phyloP scores from a whole-genome alignment of 495 filamentous ascomycete genomes.

The Penicillium angulare region DNA sequence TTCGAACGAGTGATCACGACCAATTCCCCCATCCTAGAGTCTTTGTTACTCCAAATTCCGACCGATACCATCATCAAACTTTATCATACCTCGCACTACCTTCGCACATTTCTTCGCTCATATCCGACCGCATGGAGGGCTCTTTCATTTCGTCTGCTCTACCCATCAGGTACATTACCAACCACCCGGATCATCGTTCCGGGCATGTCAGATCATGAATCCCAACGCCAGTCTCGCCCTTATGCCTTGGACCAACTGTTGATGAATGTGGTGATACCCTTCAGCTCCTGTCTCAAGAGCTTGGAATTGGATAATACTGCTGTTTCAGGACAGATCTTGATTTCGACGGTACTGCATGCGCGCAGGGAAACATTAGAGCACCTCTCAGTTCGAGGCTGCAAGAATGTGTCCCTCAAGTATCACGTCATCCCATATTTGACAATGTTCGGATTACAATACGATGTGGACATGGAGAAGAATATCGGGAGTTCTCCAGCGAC shows the following conservation, averaged over 20 bases:
- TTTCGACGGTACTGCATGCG: slow-evolving; percentile 51
- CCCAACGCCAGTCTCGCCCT: slow-evolving; percentile 50
- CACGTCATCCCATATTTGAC: slow-evolving; percentile 60
- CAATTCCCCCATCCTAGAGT: slow-evolving; percentile 56
- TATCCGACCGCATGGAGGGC: slow-evolving; percentile 63
- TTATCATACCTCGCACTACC: slow-evolving; percentile 55
- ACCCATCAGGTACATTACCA: slow-evolving; percentile 40
- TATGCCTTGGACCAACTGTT: slow-evolving; percentile 58
- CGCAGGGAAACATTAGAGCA: slow-evolving; percentile 54
- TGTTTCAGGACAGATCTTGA: slow-evolving; percentile 55
- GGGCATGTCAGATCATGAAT: slow-evolving; percentile 32
- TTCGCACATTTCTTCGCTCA: slow-evolving; percentile 52
- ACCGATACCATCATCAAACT: slow-evolving; percentile 56
- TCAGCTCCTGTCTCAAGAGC: slow-evolving; percentile 53
- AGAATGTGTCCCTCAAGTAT: slow-evolving; percentile 65
- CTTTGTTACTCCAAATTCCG: slow-evolving; percentile 55
- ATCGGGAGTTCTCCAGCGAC: slow-evolving; percentile 32
- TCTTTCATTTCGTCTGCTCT: slow-evolving; percentile 56
- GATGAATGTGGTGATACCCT: slow-evolving; percentile 53
- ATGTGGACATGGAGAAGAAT: slow-evolving; percentile 40
- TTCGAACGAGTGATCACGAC: slow-evolving; percentile 55
- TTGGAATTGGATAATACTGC: slow-evolving; percentile 63
- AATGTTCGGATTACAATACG: slow-evolving; percentile 47
- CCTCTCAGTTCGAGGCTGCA: slow-evolving; percentile 61
- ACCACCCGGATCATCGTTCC: slow-evolving; percentile 33